Base-by-base conservation (phyloP, 306 rosid genomes). In the Pyrus bretschneideri region DNA sequence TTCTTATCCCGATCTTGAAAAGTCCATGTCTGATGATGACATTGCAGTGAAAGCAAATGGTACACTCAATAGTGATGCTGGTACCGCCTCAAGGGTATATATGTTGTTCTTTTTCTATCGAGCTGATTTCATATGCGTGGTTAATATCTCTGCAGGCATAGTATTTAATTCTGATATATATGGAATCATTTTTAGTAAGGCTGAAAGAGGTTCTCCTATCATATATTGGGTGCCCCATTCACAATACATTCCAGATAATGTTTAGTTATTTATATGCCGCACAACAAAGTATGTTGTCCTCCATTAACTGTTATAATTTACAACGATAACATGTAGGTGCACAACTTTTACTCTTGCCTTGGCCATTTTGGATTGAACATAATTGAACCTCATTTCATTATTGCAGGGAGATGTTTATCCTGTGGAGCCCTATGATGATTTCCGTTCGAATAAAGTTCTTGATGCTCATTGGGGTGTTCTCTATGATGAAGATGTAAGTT, bases 401-500 rank as follows among this genome's bases (percentile, higher is more conserved):
- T 78, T 76, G 72, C 80, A 88, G 91, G 91, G 91, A 29, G 91
- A 88, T 79, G 89, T 88, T 60, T 88, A 88, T 76, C 91, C 91
- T 0, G 84, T 88, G 78, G 89, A 85, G 87, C 87, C 87, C 3
- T 88, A 79, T 23, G 78, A 85, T 27, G 80, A 73, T 40, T 79
- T 78, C 45, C 33, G 30, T 23, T 40, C 72, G 71, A 74, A 74
- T 74, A 78, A 79, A 83, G 86, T 88, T 76, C 91, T 88, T 65
- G 89, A 88, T 65, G 87, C 91, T 73, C 87, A 88, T 51, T 88
- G 91, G 91, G 91, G 91, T 62, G 86, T 85, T 79, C 86, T 88
- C 67, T 80, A 81, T 38, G 86, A 85, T 81, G 89, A 85, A 64
- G 89, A 85, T 83, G 91, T 88, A 81, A 69, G 88, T 66, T 74